Base-by-base conservation (phyloP, 306 rosid genomes). In the Arachis stenosperma region DNA sequence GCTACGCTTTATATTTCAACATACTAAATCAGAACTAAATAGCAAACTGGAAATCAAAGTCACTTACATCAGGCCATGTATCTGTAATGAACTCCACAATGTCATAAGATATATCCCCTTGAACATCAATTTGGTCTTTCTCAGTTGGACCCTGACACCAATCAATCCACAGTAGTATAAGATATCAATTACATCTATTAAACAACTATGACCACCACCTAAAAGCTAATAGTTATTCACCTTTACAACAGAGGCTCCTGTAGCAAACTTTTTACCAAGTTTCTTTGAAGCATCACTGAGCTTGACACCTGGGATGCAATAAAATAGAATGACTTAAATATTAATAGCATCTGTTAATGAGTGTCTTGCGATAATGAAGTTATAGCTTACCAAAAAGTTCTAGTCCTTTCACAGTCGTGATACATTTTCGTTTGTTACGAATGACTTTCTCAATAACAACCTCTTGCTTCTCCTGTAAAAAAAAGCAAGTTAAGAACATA, bases 171-270 rank as follows among this genome's bases (percentile, higher is more conserved):
- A 55, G 78, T 14, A 69, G 40, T 7, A 56, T 73, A 64, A 77
- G 77, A 82, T 55, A 71, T 56, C 47, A 48, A n/a, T 71, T 75
- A 33, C 36, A 70, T 29, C 44, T 52, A 68, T 3, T 27, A 76
- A 73, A 73, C 62, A 80, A 14, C 39, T 15, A 70, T 65, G 51
- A 43, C 42, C 54, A 56, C 47, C 8, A 44, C 51, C 55, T 15
- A 73, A 61, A 73, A 58, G 56, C 13, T 40, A 71, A 33, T 13
- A 64, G 7, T 52, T 5, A n/a, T 52, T 52, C 74, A 95, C 99
- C 98, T 95, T 95, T 73, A 95, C 99, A 74, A 95, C 98, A 43
- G 99, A 95, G 63, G 99, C 98, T 73, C 99, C 99, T 0, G 99
- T 95, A 41, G 99, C 99, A 83, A 95, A 95, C 87, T 92, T 95